These are phyloP conservation scores for Eutypella sp. DNA, from an alignment of 2,329 filamentous ascomycete genomes.

Conservation along the genomic window DNA sequence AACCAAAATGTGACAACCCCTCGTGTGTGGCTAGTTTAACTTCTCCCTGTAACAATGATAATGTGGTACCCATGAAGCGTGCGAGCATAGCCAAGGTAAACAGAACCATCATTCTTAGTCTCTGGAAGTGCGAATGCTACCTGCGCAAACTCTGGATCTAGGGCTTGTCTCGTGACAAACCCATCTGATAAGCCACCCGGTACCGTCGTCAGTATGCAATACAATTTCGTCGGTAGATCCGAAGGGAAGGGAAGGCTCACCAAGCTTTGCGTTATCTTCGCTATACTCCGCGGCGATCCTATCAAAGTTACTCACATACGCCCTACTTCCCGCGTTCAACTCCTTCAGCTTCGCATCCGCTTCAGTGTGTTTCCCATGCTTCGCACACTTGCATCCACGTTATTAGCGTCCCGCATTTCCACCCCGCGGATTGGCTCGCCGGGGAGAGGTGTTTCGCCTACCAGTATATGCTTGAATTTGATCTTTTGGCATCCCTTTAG, in stretches of 20 bases:
- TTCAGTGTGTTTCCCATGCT: conserved; percentile 73
- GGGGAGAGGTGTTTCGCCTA: too few relatives aligned
- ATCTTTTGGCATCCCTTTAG: conserved; percentile 15
- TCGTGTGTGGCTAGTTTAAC: conserved; percentile 27
- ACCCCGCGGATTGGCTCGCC: too few relatives aligned
- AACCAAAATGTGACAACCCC: conserved; percentile 12
- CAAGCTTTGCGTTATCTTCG: conserved; percentile 71
- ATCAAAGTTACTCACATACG: conserved; percentile 67
- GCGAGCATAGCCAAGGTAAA: conserved; percentile 61
- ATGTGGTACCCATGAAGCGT: conserved; percentile 75
- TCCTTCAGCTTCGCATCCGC: conserved; percentile 57
- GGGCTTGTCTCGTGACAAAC: conserved; percentile 64
- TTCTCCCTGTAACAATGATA: conserved; percentile 65
- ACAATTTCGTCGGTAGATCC: not conserved
- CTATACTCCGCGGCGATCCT: conserved; percentile 68
- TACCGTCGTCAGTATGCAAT: conserved; percentile 4
- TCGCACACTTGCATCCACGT: conserved; percentile 49
- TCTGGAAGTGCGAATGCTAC: conserved; percentile 59
- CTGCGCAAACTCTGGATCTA: conserved; percentile 66
- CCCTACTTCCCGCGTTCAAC: conserved; percentile 30
- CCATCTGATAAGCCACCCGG: conserved; percentile 63
- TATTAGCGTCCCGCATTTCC: not conserved
- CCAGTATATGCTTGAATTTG: conserved; percentile 15
- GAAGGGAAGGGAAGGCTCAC: conserved; percentile 27
- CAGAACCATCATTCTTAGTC: conserved; percentile 49